These are phyloP conservation scores for Hypoxylon sp. DNA, from an alignment of 2,329 filamentous ascomycete genomes.

Conservation along the genomic window DNA sequence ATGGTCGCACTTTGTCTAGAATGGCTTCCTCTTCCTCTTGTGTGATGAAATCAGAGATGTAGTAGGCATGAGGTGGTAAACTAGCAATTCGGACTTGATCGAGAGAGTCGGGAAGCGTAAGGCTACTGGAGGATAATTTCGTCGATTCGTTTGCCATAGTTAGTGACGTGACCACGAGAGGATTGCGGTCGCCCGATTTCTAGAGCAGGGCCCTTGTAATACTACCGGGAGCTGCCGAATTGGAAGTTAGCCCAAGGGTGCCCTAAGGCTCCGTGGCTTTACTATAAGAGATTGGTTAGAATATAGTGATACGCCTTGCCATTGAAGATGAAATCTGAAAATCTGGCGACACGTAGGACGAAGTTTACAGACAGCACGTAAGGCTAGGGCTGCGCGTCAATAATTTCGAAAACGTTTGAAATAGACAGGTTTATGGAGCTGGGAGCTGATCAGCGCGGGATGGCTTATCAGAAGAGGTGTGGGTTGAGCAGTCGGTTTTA, in stretches of 20 bases:
- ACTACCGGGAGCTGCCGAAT: constrained; percentile 26
- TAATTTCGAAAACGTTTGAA: constrained; percentile 38
- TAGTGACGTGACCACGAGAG: constrained; percentile 26
- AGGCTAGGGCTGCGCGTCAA: constrained; percentile 37
- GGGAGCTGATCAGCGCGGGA: constrained; percentile 34
- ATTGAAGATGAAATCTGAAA: constrained; percentile 19
- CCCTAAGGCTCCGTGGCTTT: constrained; percentile 9
- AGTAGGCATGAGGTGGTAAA: constrained; percentile 79
- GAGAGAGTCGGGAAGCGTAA: constrained; percentile 63
- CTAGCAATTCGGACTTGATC: constrained; percentile 65
- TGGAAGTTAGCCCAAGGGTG: constrained; percentile 17
- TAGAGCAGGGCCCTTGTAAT: constrained; percentile 26
- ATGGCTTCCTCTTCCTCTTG: constrained; percentile 79
- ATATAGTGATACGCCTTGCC: constrained; percentile 22
- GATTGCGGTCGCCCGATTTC: constrained; percentile 17
- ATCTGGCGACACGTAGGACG: constrained; percentile 17
- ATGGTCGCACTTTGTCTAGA: constrained; percentile 73
- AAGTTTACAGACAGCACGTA: constrained; percentile 25
- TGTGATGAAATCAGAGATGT: constrained; percentile 88
- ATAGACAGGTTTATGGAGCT: constrained; percentile 38
- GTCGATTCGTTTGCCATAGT: constrained; percentile 34
- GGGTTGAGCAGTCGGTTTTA: constrained; percentile 26
- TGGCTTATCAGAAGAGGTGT: constrained; percentile 41
- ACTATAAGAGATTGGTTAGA: constrained; percentile 17
- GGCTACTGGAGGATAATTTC: constrained; percentile 27